Base-by-base conservation (phyloP, 768 basidiomycete species). In the Tylopilus sp. region DNA sequence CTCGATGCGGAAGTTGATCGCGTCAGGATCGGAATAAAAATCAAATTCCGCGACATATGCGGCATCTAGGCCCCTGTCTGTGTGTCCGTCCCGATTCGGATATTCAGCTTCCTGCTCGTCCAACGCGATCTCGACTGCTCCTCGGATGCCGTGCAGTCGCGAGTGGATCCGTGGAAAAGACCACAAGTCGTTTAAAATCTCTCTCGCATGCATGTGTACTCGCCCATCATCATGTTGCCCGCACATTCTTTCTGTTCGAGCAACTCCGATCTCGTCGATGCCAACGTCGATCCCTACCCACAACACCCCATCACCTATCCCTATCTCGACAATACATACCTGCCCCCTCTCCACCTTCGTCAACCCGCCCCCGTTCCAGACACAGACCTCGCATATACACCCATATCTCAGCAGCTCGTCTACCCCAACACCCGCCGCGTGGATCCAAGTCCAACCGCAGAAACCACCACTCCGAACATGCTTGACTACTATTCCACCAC, bases 401-500 rank as follows among this genome's bases (percentile, higher is more conserved):
- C 56, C 21, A 50, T 48, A 41, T 44, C 57, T 31, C 53, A 48
- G 2, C 59, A 57, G 13, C 41, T 63, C 38, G 12, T 57, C 22
- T 61, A 61, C 44, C 47, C 58, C 11, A 9, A 52, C 18, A 17
- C 50, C 4, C 56, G 44, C 3, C 50, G 31, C 3, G n/a, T 28
- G 25, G 51, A 47, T 48, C 48, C 20, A 11, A 43, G 15, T 41
- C 59, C 22, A 2, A 20, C 40, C 4, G 8, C 17, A 15, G 13
- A 50, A 40, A n/a, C 0, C 20, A 20, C 38, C 25, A 10, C 56
- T 3, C 28, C 44, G 18, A 23, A 25, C 51, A 17, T 51, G 23
- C 58, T 62, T 49, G 57, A 70, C 33, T 63, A 59, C 49, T 69
- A 57, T 44, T 15, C 59, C 17, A 23, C 55, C 20, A 13, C 60